Percentiles rank a stretch among this genome's conserved stretches.
Conservation (phyloP, 257 asterid species). For the Solanum tacnaense region DNA sequence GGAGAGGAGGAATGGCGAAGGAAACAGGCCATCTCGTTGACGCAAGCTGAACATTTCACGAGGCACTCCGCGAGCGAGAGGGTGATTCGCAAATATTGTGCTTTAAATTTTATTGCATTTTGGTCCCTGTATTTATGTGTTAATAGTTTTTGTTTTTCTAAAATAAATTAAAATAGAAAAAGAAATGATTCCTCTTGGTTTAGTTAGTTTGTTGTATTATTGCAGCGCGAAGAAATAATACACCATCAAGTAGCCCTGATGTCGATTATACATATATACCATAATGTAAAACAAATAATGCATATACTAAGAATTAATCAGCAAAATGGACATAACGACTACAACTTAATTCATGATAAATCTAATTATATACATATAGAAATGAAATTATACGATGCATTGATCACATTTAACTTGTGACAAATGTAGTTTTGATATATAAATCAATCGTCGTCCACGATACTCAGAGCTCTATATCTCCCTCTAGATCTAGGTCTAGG, state of each 20-base stretch:
- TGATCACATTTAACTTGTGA: not conserved
- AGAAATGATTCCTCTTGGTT: not conserved
- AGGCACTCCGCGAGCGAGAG: not conserved
- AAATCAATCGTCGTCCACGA: not conserved
- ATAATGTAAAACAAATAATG: not conserved
- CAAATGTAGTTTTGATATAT: not conserved
- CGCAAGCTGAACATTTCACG: not conserved
- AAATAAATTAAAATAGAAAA: not conserved
- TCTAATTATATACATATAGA: not conserved
- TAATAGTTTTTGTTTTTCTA: not conserved
- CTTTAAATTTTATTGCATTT: not conserved
- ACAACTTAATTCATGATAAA: not conserved
- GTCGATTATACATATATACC: not conserved
- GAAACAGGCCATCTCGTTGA: not conserved
- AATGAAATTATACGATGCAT: not conserved
- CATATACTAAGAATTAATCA: not conserved
- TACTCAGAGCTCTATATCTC: constrained; percentile 2
- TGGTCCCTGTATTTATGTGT: not conserved
- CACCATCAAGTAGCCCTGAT: not conserved
- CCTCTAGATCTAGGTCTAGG: constrained; percentile 15
- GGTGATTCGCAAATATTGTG: not conserved
- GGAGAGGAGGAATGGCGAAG: not conserved
- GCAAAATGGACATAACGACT: not conserved
- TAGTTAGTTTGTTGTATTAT: not conserved
- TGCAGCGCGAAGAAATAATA: not conserved